Evolutionary conservation across 805 yeast genomes (phyloP), one percentile per base, ranked within the genome.

Genomic region (Zygoascus flipseniorum): DNA sequence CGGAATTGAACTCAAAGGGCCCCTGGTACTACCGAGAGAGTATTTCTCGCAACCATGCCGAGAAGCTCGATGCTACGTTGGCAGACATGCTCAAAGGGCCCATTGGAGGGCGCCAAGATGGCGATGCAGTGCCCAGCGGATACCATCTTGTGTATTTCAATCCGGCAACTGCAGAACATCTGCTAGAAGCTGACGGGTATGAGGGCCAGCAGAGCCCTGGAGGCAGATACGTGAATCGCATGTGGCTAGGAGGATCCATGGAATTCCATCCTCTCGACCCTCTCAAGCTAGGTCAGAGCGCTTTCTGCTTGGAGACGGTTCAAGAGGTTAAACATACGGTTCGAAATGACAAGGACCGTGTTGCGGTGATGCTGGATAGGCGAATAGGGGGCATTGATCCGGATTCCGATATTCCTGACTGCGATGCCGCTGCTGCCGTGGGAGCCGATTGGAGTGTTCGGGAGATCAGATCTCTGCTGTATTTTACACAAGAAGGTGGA

Each of bases 221-320:
- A 0, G 47, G 55, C 49, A 60, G 65, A 31, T 68, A 69, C 19
- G 85, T 76, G 60, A 69, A 66, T 56, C 72, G 97, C 23, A 76
- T 90, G 79, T 89, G 97, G 97, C 81, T 78, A 0, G 79, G 83
- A 32, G 97, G 97, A 1, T 67, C 74, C 20, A 69, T 89, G 35
- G 65, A 68, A 23, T 78, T 76, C 57, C 56, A 65, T 37, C 56
- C 56, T 1, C 54, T 58, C 46, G 56, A 55, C 0, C 66, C 71
- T 1, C 54, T 78, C 10, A 50, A 31, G 18, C 70, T 72, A 44
- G 76, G 76, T 5, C 69, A 67, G 23, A 62, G 59, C 1, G 65
- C 80, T 6, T 54, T 56, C 0, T 84, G 93, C 60, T 60, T 58
- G 5, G 97, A 89, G 61, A 66, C 64, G 0, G 69, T 88, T 0